Percentiles rank a stretch among this genome's conserved stretches.
phyloP scores from a whole-genome alignment of 163 green algal genomes.

The Chloroidium sp. region DNA sequence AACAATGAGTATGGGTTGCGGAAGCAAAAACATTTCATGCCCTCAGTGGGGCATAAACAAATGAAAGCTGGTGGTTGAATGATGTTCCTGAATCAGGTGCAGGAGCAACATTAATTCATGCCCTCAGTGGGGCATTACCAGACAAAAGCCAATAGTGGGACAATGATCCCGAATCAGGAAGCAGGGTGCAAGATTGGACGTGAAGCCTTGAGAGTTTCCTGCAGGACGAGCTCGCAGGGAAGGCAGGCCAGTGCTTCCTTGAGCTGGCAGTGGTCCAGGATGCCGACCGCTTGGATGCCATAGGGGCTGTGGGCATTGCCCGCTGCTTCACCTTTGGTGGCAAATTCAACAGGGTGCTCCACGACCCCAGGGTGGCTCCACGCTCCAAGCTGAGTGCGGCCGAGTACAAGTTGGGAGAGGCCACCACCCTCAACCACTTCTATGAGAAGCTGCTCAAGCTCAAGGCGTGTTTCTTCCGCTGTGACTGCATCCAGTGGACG shows the following conservation, averaged over 20 bases:
- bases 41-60: too few relatives aligned
- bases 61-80: too few relatives aligned
- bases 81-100: too few relatives aligned
- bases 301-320: slow-evolving; percentile 71
- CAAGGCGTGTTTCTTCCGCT: slow-evolving; percentile 23
- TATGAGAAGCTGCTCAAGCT: slow-evolving; percentile 74
- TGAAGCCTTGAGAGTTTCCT: not conserved
- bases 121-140: too few relatives aligned
- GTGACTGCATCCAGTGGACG: not conserved
- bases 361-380: slow-evolving; percentile 50
- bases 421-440: slow-evolving; percentile 77
- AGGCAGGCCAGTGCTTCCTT: not conserved
- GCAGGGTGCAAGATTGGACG: too few relatives aligned
- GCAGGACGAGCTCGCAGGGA: slow-evolving; percentile 29
- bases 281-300: slow-evolving; percentile 71
- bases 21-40: too few relatives aligned
- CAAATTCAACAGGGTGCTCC: slow-evolving; percentile 40
- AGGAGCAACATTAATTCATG: too few relatives aligned
- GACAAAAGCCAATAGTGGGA: too few relatives aligned
- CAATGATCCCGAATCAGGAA: too few relatives aligned
- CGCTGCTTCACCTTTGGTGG: slow-evolving; percentile 76
- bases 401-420: slow-evolving; percentile 44
- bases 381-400: slow-evolving; percentile 39
- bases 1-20: too few relatives aligned
- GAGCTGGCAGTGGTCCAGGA: slow-evolving; percentile 60